These are phyloP conservation scores for Phalaenopsis aphrodite DNA, from an alignment of 106 monocot species.

Conservation along the genomic window DNA sequence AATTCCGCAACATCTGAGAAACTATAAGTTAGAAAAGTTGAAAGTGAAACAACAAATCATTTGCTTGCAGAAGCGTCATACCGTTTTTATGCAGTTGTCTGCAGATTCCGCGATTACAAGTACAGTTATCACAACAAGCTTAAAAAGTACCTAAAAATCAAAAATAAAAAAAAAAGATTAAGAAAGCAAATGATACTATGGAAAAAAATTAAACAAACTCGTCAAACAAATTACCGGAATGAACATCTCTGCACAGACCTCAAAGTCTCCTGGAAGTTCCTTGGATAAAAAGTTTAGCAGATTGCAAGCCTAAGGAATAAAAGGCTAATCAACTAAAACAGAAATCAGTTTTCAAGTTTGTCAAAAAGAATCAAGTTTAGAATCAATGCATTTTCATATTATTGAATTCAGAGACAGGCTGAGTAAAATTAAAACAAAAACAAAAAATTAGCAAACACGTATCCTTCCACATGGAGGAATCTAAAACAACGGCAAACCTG, in stretches of 20 bases:
- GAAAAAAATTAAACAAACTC: neutral
- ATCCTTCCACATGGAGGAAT: neutral
- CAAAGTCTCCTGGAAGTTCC: slow-evolving; percentile 93
- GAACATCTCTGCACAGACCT: slow-evolving; percentile 92
- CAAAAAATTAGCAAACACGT: neutral
- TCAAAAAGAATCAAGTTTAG: neutral
- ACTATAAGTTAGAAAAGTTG: slow-evolving; percentile 4
- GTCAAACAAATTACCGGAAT: slow-evolving; percentile 62
- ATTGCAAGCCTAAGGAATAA: slow-evolving; percentile 82
- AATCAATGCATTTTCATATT: too few relatives aligned
- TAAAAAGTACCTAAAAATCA: slow-evolving; percentile 69
- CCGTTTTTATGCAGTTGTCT: slow-evolving; percentile 98
- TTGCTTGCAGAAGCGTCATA: slow-evolving; percentile 15
- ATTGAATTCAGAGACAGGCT: neutral
- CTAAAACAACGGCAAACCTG: slow-evolving; percentile 39
- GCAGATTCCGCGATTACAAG: slow-evolving; percentile 98
- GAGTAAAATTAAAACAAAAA: neutral
- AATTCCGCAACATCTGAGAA: slow-evolving; percentile 87
- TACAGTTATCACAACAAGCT: slow-evolving; percentile 99
- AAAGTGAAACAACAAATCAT: neutral
- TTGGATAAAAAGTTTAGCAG: slow-evolving; percentile 77
- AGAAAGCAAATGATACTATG: neutral
- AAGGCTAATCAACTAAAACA: slow-evolving; percentile 8
- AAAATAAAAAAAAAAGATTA: neutral
- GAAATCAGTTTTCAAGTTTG: neutral